Conservation (phyloP, 129 eudicot species). For the Flaveria bidentis region DNA sequence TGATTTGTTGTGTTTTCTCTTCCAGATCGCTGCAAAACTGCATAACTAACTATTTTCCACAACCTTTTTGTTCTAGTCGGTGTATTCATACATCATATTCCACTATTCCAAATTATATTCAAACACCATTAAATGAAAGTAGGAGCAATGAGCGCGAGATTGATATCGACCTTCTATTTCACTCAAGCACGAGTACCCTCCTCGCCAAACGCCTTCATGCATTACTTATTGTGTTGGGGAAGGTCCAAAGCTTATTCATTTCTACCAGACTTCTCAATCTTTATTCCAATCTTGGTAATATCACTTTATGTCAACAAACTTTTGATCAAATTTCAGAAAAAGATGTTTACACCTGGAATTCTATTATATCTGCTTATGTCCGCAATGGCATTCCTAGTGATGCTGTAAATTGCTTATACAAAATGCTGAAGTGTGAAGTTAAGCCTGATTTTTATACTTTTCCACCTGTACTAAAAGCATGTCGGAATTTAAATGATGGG, state of each 20-base stretch:
- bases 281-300: constrained; percentile 59
- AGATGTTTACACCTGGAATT: constrained; percentile 83
- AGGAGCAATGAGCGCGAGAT: constrained; percentile 33
- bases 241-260: constrained; percentile 52
- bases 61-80: constrained; percentile 1
- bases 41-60: constrained; percentile 34
- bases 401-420: constrained; percentile 57
- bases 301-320: constrained; percentile 48
- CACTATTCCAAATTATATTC: constrained; percentile 28
- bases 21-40: constrained; percentile 45
- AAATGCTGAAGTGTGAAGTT: constrained; percentile 51
- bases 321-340: constrained; percentile 52
- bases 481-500: constrained; percentile 57
- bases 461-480: constrained; percentile 80
- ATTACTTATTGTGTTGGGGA: constrained; percentile 66
- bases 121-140: constrained; percentile 30
- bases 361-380: constrained; percentile 75
- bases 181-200: constrained; percentile 42
- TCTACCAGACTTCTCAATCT: constrained; percentile 68
- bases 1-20: constrained; percentile 17
- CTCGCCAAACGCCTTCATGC: constrained; percentile 56
- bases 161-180: constrained; percentile 57
- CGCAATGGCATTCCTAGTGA: constrained; percentile 49
- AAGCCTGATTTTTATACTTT: constrained; percentile 84
- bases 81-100: constrained; percentile 28